Evolutionary conservation across 805 yeast genomes (phyloP).

Genomic region (Starmerella kuoi): DNA sequence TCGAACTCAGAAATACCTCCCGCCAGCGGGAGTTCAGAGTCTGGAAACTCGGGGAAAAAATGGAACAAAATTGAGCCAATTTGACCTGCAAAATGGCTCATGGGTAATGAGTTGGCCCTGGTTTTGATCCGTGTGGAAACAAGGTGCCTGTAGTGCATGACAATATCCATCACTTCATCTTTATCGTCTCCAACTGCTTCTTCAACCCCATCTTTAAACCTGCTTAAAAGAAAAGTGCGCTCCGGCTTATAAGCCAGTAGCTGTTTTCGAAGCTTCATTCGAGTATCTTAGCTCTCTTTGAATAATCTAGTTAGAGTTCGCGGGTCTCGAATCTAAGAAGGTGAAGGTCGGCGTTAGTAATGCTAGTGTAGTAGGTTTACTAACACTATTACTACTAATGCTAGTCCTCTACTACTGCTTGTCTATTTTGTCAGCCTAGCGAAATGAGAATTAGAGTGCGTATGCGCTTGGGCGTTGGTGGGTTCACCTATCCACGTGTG

Average conservation of each 20-base stretch:
- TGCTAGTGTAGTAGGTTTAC: no score
- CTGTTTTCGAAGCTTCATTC: no score
- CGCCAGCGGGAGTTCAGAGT: slow-evolving; percentile 13
- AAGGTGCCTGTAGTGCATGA: slow-evolving; percentile 11
- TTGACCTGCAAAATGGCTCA: slow-evolving; percentile 13
- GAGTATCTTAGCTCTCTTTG: no score
- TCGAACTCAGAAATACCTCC: slow-evolving; percentile 17
- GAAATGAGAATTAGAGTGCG: no score
- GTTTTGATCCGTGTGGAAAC: slow-evolving; percentile 5
- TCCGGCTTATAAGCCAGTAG: not conserved
- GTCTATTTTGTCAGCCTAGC: no score
- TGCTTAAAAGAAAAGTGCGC: slow-evolving; percentile 10
- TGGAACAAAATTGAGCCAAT: slow-evolving; percentile 14
- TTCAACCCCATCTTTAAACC: slow-evolving; percentile 14
- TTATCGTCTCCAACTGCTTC: slow-evolving; percentile 13
- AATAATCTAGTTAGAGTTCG: no score
- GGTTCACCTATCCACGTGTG: no score
- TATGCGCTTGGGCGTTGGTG: no score
- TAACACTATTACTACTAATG: no score
- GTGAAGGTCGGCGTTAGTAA: no score
- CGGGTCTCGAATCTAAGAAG: no score
- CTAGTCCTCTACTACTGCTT: no score
- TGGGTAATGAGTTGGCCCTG: slow-evolving; percentile 5
- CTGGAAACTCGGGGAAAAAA: slow-evolving; percentile 16
- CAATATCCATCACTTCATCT: slow-evolving; percentile 12